Conservation (phyloP, 208 protist genomes). For the Trypanosomatidae sp. region DNA sequence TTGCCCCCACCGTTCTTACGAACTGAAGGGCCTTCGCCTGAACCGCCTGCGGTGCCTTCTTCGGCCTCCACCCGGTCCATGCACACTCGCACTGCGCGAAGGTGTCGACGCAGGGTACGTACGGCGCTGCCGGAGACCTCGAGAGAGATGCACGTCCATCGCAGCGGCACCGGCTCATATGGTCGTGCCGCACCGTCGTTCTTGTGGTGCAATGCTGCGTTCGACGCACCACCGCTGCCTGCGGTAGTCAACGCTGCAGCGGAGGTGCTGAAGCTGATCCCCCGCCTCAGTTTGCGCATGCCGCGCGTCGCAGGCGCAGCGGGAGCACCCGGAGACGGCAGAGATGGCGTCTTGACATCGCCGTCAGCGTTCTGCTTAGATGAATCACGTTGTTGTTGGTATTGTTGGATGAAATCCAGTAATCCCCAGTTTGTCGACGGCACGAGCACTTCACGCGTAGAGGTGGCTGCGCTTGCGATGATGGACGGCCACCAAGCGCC, state of each 20-base stretch:
- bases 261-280: neutral
- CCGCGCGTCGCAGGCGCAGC: neutral
- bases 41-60: neutral
- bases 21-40: neutral
- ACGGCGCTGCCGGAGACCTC: conserved; percentile 17
- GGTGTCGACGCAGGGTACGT: conserved; percentile 20
- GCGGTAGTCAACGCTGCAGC: neutral
- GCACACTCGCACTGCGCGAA: conserved; percentile 22
- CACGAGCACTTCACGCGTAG: conserved; percentile 14
- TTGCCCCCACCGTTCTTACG: neutral
- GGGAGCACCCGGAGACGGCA: neutral
- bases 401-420: conserved; percentile 17
- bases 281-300: neutral
- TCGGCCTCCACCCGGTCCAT: conserved; percentile 13
- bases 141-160: conserved; percentile 26
- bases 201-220: conserved; percentile 1
- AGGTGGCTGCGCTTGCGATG: neutral
- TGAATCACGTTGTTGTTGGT: conserved; percentile 2
- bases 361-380: conserved; percentile 3
- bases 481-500: conserved; percentile 16
- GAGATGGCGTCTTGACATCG: conserved; percentile 2
- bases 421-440: conserved; percentile 32
- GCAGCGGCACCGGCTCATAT: conserved; percentile 10
- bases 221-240: neutral
- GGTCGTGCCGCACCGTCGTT: neutral